Evolutionary conservation across 2,329 filamentous ascomycete species (phyloP), one percentile per base, ranked within the genome.

Genomic region (Colletotrichum acutatum): DNA sequence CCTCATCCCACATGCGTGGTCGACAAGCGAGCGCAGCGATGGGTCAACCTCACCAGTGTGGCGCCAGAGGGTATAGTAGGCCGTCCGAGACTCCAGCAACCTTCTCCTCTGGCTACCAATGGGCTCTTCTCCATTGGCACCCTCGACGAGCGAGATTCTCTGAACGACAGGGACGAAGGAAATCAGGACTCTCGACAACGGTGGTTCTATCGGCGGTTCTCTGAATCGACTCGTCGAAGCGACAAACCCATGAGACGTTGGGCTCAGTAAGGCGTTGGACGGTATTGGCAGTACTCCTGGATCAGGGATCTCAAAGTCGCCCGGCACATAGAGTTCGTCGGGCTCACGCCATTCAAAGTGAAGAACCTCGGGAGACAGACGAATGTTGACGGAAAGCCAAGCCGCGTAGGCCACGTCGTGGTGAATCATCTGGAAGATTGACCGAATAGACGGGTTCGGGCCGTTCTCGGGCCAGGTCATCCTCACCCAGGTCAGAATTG

Each of bases 171-270:
- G 81, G 1, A 74, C 72, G 2, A 78, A 76, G 2, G 77, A 78
- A n/a, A 83, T 79, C 72, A 82, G 82, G 42, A 82, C 76, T n/a
- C 81, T 77, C 7, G 78, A 75, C 32, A 34, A 34, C 11, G 32
- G 32, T 34, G 32, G 32, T 12, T 34, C 32, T 34, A 34, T 34
- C 32, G 32, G 32, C 8, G 32, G 32, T 11, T 34, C 32, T 34
- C 32, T 34, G 32, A 34, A 34, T 5, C 32, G 32, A 12, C 8
- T 34, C 22, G 42, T 4, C 8, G 42, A 9, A 22, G 19, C 2
- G 8, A 49, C 19, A 8, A 22, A n/a, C 19, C 16, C 42, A 49
- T n/a, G 8, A 22, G 42, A 49, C 42, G 16, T 22, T n/a, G 42
- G 42, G 42, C 42, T 49, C 42, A n/a, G 6, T 22, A 49, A 49